Evolutionary conservation across 164 flowering plant genomes (phyloP).

Genomic region (Kingdonia uniflora): DNA sequence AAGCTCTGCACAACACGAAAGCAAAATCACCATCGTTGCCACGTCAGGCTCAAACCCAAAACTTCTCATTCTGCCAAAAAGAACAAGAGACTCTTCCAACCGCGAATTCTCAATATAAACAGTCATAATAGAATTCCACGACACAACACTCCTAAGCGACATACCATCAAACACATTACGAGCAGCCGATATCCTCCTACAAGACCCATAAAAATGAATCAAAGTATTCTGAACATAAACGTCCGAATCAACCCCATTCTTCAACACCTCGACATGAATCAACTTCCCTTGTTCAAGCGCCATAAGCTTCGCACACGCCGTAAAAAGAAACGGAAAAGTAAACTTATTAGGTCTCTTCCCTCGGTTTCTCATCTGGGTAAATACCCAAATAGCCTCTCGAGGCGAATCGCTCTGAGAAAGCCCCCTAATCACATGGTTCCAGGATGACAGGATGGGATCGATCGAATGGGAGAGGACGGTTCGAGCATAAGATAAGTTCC

Average conservation of each 20-base stretch:
- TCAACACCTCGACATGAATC: constrained; percentile 31
- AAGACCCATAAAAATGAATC: constrained; percentile 47
- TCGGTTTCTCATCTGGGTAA: constrained; percentile 23
- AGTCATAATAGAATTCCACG: constrained; percentile 54
- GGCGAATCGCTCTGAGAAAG: constrained; percentile 27
- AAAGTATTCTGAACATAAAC: constrained; percentile 48
- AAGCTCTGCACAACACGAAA: constrained; percentile 45
- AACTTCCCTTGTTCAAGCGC: constrained; percentile 34
- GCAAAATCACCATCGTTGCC: constrained; percentile 59
- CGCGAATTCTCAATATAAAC: constrained; percentile 29
- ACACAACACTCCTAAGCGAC: constrained; percentile 40
- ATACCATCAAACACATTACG: constrained; percentile 48
- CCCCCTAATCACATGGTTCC: constrained; percentile 48
- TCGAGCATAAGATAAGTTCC: constrained; percentile 19
- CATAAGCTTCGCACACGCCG: constrained; percentile 33
- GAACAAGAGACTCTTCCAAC: constrained; percentile 23
- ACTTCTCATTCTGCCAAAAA: constrained; percentile 32
- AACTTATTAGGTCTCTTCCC: constrained; percentile 30
- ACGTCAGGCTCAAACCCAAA: constrained; percentile 41
- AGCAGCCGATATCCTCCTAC: constrained; percentile 31
- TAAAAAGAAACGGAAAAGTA: constrained; percentile 48
- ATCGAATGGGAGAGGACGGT: constrained; percentile 16
- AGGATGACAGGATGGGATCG: constrained; percentile 18
- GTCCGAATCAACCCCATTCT: constrained; percentile 34
- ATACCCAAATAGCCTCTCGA: constrained; percentile 23